phyloP scores from a whole-genome alignment of 2,329 filamentous ascomycete species.

The Fusarium sp. region DNA sequence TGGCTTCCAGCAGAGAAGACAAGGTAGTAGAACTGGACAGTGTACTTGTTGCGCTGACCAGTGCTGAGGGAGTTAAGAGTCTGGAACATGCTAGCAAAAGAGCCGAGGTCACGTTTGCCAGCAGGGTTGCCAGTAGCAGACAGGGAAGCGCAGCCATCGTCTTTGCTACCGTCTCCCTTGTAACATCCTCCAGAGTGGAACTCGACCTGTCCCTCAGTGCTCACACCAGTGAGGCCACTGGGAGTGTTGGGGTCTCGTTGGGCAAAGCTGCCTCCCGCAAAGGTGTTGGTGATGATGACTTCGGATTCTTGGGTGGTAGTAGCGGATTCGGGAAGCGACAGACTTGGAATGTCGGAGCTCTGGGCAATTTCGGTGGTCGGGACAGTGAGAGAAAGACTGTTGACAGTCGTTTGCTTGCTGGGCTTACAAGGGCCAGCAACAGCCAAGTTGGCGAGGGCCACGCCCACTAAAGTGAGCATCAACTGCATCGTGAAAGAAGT shows the following conservation, averaged over 20 bases:
- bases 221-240: neutral
- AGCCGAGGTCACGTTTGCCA: neutral
- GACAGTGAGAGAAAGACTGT: neutral
- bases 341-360: neutral
- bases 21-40: constrained; percentile 14
- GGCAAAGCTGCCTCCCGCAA: neutral
- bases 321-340: neutral
- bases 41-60: neutral
- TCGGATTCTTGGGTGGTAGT: neutral
- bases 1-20: neutral
- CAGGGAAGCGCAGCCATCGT: constrained; percentile 22
- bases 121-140: neutral
- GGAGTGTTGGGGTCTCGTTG: neutral
- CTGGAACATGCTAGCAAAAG: constrained; percentile 15
- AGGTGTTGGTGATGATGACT: neutral
- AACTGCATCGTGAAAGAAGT: neutral
- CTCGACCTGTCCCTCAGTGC: neutral
- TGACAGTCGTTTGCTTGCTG: neutral
- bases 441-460: constrained; percentile 1
- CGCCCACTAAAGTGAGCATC: constrained; percentile 1
- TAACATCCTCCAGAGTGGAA: constrained; percentile 9
- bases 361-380: neutral
- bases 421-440: constrained; percentile 4
- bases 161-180: constrained; percentile 6
- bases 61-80: neutral